These are phyloP conservation scores for Salinomyces thailandicus DNA, from an alignment of 2,329 filamentous ascomycete species.

Conservation along the genomic window DNA sequence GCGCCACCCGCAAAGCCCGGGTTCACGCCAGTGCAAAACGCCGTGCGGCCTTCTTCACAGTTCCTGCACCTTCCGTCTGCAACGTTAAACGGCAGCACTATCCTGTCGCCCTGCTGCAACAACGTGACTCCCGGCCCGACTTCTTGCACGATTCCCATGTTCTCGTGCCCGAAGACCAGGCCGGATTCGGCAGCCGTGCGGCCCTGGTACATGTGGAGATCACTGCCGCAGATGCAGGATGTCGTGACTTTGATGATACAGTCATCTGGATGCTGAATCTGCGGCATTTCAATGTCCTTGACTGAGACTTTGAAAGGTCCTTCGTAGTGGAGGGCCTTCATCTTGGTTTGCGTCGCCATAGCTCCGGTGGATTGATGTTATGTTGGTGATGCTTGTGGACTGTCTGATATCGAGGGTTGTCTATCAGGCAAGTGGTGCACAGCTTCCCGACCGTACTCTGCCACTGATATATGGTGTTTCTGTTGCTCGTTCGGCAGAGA, in stretches of 20 bases:
- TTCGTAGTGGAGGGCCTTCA: slow-evolving; percentile 54
- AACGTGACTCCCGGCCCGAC: slow-evolving; percentile 49
- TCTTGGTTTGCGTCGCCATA: slow-evolving; percentile 21
- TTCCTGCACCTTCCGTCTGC: slow-evolving; percentile 54
- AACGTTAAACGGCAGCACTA: slow-evolving; percentile 57
- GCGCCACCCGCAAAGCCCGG: slow-evolving; percentile 50
- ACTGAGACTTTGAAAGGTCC: slow-evolving; percentile 51
- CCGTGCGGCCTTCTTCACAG: slow-evolving; percentile 52
- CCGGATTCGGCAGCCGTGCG: slow-evolving; percentile 51
- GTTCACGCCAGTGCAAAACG: slow-evolving; percentile 54
- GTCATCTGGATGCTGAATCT: slow-evolving; percentile 54
- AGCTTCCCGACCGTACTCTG: too few relatives aligned
- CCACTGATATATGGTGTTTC: too few relatives aligned
- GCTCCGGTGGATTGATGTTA: too few relatives aligned
- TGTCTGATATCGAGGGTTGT: too few relatives aligned
- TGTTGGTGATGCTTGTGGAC: too few relatives aligned
- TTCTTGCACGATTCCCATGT: slow-evolving; percentile 32
- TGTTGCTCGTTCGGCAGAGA: background rate
- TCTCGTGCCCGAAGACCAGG: slow-evolving; percentile 50
- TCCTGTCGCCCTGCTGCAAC: slow-evolving; percentile 51
- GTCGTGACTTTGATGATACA: slow-evolving; percentile 56
- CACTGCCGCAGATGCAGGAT: slow-evolving; percentile 32
- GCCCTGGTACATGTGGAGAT: slow-evolving; percentile 53
- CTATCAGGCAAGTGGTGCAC: too few relatives aligned
- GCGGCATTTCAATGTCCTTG: slow-evolving; percentile 48